Percentiles rank a stretch among this genome's conserved stretches.
These are phyloP conservation scores for Typha latifolia DNA, from an alignment of 176 grass and related monocot species.

Conservation along the genomic window DNA sequence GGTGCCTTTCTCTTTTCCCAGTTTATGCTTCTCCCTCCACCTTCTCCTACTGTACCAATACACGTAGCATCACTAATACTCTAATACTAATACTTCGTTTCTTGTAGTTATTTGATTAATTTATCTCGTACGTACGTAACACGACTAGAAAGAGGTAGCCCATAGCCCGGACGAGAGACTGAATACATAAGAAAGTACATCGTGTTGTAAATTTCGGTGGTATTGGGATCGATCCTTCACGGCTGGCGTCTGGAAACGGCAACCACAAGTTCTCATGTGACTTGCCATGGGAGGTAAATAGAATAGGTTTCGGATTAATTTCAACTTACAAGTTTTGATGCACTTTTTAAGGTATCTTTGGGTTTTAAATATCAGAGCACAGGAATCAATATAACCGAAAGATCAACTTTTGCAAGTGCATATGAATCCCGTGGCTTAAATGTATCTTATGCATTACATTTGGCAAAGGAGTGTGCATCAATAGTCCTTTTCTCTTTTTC, in stretches of 20 bases:
- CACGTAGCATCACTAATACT: not conserved
- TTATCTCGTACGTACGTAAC: too few relatives aligned
- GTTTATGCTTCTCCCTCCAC: constrained; percentile 63
- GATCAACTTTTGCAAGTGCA: too few relatives aligned
- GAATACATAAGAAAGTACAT: not conserved
- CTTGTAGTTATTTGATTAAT: too few relatives aligned
- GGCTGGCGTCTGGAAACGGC: constrained; percentile 33
- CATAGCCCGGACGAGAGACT: too few relatives aligned
- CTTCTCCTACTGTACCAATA: constrained; percentile 25
- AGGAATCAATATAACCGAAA: not conserved
- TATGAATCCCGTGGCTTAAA: too few relatives aligned
- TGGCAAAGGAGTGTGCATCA: too few relatives aligned
- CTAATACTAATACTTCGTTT: not conserved
- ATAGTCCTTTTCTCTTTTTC: too few relatives aligned
- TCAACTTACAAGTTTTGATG: not conserved
- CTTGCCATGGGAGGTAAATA: constrained; percentile 27
- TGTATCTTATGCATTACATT: too few relatives aligned
- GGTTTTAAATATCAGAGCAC: not conserved
- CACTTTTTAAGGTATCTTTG: not conserved
- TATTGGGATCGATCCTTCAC: constrained; percentile 65
- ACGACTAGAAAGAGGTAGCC: too few relatives aligned
- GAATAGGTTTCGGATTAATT: constrained; percentile 7
- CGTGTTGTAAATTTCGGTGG: constrained; percentile 36
- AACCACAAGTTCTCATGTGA: constrained; percentile 49
- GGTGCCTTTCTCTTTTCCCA: constrained; percentile 73